Conservation (phyloP, 2,329 filamentous ascomycete genomes). For the Aspergillus alliaceus region DNA sequence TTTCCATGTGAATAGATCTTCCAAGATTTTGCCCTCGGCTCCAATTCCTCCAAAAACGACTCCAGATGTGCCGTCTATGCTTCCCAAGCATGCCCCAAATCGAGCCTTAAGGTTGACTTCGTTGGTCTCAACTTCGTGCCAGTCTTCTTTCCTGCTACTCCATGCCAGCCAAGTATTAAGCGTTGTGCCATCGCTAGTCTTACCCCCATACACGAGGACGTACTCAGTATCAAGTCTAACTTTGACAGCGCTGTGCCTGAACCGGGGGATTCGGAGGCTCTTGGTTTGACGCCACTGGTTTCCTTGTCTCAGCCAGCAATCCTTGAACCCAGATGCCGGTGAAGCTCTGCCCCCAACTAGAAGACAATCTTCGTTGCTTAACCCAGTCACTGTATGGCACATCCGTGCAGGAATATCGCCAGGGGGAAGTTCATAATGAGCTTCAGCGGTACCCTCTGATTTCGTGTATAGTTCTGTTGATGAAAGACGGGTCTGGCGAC, state of each 20-base stretch:
- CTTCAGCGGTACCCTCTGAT: slow-evolving; percentile 48
- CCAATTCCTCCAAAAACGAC: slow-evolving; percentile 72
- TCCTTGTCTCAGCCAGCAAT: slow-evolving; percentile 73
- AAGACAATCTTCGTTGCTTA: slow-evolving; percentile 60
- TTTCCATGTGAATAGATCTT: slow-evolving; percentile 66
- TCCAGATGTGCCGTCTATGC: slow-evolving; percentile 51
- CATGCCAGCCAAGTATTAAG: slow-evolving; percentile 59
- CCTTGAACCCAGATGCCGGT: slow-evolving; percentile 65
- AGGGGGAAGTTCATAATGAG: slow-evolving; percentile 48
- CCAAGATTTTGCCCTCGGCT: slow-evolving; percentile 61
- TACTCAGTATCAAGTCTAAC: slow-evolving; percentile 41
- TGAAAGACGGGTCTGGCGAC: slow-evolving; percentile 48
- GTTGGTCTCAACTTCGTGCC: slow-evolving; percentile 46
- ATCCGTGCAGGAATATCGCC: slow-evolving; percentile 51
- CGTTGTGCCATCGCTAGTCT: slow-evolving; percentile 49
- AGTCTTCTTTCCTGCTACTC: slow-evolving; percentile 48
- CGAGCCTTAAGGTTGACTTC: slow-evolving; percentile 47
- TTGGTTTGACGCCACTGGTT: slow-evolving; percentile 64
- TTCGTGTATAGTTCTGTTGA: slow-evolving; percentile 49
- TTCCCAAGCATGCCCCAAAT: slow-evolving; percentile 56
- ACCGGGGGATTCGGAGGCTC: slow-evolving; percentile 69
- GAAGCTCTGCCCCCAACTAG: slow-evolving; percentile 78
- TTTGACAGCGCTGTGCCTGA: slow-evolving; percentile 67
- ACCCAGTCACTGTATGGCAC: slow-evolving; percentile 73
- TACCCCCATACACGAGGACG: slow-evolving; percentile 64